Evolutionary conservation across 2,329 filamentous ascomycete genomes (phyloP).

Genomic region (Phialophora macrospora): DNA sequence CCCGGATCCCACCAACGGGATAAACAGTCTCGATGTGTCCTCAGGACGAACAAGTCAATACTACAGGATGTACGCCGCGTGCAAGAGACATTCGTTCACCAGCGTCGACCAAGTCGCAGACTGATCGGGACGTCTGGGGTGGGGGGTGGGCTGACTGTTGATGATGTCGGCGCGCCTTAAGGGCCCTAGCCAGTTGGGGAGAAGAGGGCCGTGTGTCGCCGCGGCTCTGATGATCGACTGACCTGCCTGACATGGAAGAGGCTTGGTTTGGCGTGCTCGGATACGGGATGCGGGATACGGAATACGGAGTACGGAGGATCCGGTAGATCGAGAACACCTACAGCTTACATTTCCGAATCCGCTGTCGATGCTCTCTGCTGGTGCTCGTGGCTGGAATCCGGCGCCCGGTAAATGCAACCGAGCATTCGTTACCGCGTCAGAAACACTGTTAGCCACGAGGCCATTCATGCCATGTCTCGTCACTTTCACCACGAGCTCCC

Average conservation of each 20-base stretch:
- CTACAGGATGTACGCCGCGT: not conserved
- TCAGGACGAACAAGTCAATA: not conserved
- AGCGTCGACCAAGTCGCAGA: not conserved
- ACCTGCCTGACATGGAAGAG: not conserved
- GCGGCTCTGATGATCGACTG: not conserved
- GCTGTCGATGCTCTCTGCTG: not conserved
- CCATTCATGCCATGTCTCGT: not conserved
- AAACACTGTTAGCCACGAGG: not conserved
- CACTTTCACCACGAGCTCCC: not conserved
- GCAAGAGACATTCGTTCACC: not conserved
- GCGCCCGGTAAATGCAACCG: not conserved
- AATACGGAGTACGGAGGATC: not conserved
- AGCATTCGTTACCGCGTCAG: not conserved
- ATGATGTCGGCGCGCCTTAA: not conserved
- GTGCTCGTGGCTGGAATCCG: not conserved
- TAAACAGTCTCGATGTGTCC: not conserved
- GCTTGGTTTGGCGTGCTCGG: too few relatives aligned
- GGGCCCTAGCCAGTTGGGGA: too few relatives aligned
- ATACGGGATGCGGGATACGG: not conserved
- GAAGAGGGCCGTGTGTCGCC: not conserved
- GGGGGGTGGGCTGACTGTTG: not conserved
- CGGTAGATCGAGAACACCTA: too few relatives aligned
- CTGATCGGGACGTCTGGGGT: not conserved
- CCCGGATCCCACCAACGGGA: too few relatives aligned
- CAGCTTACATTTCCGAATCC: not conserved